Evolutionary conservation across 495 filamentous ascomycete species (phyloP), one percentile per base, ranked within the genome.

Genomic region (Penicillium lagena): DNA sequence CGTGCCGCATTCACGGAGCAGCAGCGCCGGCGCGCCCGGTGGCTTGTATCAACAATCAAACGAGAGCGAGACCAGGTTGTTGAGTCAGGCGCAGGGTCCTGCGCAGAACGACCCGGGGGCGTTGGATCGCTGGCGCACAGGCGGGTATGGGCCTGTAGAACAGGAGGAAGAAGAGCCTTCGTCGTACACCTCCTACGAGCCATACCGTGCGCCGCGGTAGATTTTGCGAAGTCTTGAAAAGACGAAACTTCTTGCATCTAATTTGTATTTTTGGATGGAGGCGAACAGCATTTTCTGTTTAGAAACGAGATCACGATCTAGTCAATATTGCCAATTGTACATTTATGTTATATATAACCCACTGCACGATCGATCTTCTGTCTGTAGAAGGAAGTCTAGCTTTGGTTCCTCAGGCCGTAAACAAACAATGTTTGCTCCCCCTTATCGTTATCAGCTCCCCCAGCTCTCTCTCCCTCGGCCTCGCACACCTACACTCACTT

Each of bases 141-240:
- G 65, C 11, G 73, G 73, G 9, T 75, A 73, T 44, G 73, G 71
- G 9, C 74, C 72, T 56, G 64, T 75, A 9, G 60, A 54, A 9
- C 64, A 70, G 56, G 67, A 70, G 13, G 68, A 71, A 2, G 49
- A 60, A 22, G 22, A 22, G 40, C 54, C 53, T 4, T 49, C 49
- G 14, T 47, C 35, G 10, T 55, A 59, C 28, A 70, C 62, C 8
- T 67, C 64, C 12, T 73, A 74, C 42, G 67, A 75, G 13, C 53
- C 64, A 14, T 76, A 68, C 44, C 62, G 71, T 8, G 44, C 33
- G 8, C 30, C 47, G 31, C 45, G 60, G 31, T 62, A 51, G 47
- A 39, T 35, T 47, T 12, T 39, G 31, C 30, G 35, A 15, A 40
- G 13, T 36, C 4, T 14, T 48, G 35, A 10, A 37, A 38, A 39